Percentiles rank a stretch among this genome's conserved stretches.
Evolutionary conservation across 805 yeast species (phyloP).

Genomic region (Spathaspora arborariae): DNA sequence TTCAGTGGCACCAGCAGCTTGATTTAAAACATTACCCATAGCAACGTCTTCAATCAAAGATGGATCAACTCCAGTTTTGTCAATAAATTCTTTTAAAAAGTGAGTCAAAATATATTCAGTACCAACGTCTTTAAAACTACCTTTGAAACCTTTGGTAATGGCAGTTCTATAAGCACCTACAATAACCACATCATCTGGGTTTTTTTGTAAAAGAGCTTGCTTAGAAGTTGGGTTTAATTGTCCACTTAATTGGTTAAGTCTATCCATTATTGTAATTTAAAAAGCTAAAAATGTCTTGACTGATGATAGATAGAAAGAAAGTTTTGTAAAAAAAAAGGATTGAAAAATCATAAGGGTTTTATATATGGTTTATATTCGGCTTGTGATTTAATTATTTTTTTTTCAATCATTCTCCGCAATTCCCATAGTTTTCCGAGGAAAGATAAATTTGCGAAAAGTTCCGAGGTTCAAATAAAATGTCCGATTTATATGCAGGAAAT

Average conservation of each 20-base stretch:
- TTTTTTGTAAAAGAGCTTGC: conserved; percentile 47
- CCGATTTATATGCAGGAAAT: not conserved
- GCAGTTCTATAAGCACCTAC: conserved; percentile 92
- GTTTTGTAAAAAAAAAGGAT: not conserved
- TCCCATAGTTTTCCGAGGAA: conserved; percentile 1
- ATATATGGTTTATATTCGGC: not conserved
- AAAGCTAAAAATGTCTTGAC: not conserved
- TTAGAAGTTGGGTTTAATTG: conserved; percentile 40
- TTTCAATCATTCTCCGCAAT: not conserved
- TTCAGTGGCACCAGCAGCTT: conserved; percentile 93
- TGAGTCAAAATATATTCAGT: conserved; percentile 74
- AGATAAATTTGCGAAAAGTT: not conserved
- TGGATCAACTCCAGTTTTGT: conserved; percentile 46
- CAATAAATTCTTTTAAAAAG: conserved; percentile 60
- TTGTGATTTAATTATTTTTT: not conserved
- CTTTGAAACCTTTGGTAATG: conserved; percentile 81
- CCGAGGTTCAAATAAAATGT: not conserved
- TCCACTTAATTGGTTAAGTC: conserved; percentile 44
- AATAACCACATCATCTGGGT: conserved; percentile 86
- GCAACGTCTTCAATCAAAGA: conserved; percentile 74
- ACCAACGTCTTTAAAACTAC: conserved; percentile 76
- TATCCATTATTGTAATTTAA: conserved; percentile 28
- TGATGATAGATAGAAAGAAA: not conserved
- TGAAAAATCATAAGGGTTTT: not conserved
- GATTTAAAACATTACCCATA: conserved; percentile 87